Evolutionary conservation across 768 basidiomycete genomes (phyloP).

Genomic region (Serendipita sp.): DNA sequence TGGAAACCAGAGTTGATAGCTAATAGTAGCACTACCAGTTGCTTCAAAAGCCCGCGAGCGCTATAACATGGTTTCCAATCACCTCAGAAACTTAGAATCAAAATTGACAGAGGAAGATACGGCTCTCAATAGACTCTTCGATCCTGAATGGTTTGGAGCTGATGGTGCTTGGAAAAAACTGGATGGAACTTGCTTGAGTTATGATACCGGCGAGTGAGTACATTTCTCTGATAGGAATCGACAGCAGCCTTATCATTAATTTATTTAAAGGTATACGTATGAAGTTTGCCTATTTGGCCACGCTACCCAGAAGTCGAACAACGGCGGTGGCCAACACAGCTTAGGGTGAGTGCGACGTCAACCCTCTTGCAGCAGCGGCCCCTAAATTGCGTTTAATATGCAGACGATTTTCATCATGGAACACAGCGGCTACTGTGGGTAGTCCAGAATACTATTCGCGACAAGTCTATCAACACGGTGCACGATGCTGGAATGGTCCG

Average conservation of each 20-base stretch:
- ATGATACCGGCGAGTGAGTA: conserved; percentile 80
- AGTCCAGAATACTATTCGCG: conserved; percentile 61
- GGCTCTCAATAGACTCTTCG: conserved; percentile 52
- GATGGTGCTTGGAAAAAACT: conserved; percentile 96
- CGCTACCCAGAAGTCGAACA: conserved; percentile 75
- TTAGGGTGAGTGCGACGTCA: conserved; percentile 53
- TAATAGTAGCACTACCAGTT: conserved; percentile 22
- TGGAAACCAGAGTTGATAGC: background rate
- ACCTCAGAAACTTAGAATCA: conserved; percentile 34
- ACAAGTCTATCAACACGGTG: conserved; percentile 69
- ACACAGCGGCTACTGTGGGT: conserved; percentile 45
- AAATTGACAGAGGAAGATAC: conserved; percentile 39
- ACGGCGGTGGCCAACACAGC: conserved; percentile 56
- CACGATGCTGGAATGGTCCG: conserved; percentile 95
- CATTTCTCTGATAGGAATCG: background rate
- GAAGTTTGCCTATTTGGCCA: conserved; percentile 84
- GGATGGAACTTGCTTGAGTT: conserved; percentile 62
- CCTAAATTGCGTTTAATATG: background rate
- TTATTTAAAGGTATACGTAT: conserved; percentile 62
- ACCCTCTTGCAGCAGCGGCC: background rate
- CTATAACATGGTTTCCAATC: conserved; percentile 44
- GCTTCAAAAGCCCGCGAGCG: conserved; percentile 47
- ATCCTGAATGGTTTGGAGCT: conserved; percentile 48
- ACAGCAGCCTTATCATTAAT: background rate
- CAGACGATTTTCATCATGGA: conserved; percentile 73